Percentiles rank a stretch among this genome's conserved stretches.
These are phyloP conservation scores for Ustilago sp. DNA, from an alignment of 1,284 basidiomycete genomes.

Conservation along the genomic window DNA sequence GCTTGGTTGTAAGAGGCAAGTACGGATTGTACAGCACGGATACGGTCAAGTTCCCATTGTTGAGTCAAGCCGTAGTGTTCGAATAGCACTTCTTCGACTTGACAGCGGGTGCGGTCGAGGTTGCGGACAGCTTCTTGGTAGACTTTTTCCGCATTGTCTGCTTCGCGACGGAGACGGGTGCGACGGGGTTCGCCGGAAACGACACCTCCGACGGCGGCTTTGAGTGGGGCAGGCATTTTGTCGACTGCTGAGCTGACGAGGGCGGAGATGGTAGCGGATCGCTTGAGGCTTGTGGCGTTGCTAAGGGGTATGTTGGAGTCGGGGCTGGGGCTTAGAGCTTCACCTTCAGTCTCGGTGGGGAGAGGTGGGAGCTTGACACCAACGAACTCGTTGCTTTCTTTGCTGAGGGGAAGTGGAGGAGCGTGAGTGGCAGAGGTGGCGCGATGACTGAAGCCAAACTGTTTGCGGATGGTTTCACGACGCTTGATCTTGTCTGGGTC, in stretches of 20 bases:
- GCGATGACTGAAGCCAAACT: slow-evolving; percentile 64
- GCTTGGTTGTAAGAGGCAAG: slow-evolving; percentile 52
- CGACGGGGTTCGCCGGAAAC: slow-evolving; percentile 60
- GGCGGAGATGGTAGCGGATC: slow-evolving; percentile 52
- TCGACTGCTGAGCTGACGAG: slow-evolving; percentile 60
- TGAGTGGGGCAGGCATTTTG: slow-evolving; percentile 57
- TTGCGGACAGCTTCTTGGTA: slow-evolving; percentile 59
- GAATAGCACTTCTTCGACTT: slow-evolving; percentile 60
- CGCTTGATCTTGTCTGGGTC: slow-evolving; percentile 62
- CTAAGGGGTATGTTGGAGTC: background rate
- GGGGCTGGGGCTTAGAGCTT: slow-evolving; percentile 13
- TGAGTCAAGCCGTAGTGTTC: slow-evolving; percentile 61
- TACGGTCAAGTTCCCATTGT: slow-evolving; percentile 63
- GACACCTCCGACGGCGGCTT: slow-evolving; percentile 60
- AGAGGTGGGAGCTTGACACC: slow-evolving; percentile 47
- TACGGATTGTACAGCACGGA: slow-evolving; percentile 60
- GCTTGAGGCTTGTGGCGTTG: slow-evolving; percentile 37
- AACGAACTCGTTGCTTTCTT: slow-evolving; percentile 21
- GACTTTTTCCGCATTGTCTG: slow-evolving; percentile 58
- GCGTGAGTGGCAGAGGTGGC: slow-evolving; percentile 28
- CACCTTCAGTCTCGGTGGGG: slow-evolving; percentile 47
- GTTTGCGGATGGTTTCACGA: slow-evolving; percentile 65
- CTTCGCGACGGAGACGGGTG: slow-evolving; percentile 60
- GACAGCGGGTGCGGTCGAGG: slow-evolving; percentile 61
- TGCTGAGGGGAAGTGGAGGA: background rate